Percentiles rank a stretch among this genome's conserved stretches.
These are phyloP conservation scores for Boechera stricta DNA, from an alignment of 345 rosid species.

Conservation along the genomic window DNA sequence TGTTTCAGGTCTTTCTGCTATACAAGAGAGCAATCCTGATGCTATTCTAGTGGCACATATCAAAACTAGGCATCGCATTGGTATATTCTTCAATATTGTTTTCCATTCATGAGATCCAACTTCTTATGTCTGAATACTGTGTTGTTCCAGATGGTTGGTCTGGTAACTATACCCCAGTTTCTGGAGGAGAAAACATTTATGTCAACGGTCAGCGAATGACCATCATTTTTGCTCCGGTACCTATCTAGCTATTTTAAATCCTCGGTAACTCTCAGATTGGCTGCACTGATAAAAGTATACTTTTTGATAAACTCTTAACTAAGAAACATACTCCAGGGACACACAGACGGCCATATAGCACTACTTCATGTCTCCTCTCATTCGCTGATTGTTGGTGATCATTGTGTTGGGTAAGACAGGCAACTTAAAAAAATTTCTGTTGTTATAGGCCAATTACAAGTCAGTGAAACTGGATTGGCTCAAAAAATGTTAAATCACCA, in stretches of 20 bases:
- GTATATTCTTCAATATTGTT: conserved; percentile 30
- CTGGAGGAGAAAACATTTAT: conserved; percentile 77
- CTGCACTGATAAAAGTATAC: conserved; percentile 9
- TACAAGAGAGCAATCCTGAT: conserved; percentile 75
- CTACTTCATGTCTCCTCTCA: conserved; percentile 68
- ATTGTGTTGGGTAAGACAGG: conserved; percentile 86
- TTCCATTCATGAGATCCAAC: not conserved
- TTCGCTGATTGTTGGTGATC: conserved; percentile 87
- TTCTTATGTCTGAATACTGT: conserved; percentile 29
- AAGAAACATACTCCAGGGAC: conserved; percentile 65
- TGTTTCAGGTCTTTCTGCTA: conserved; percentile 80
- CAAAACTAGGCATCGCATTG: conserved; percentile 70
- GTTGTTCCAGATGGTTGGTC: conserved; percentile 69
- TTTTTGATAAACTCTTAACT: conserved; percentile 13
- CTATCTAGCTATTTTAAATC: conserved; percentile 1
- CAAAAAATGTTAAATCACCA: conserved; percentile 9
- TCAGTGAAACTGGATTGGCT: conserved; percentile 28
- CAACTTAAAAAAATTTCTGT: conserved; percentile 15
- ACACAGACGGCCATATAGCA: conserved; percentile 89
- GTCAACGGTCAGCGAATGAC: conserved; percentile 78
- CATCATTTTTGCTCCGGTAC: conserved; percentile 78
- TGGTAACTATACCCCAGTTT: conserved; percentile 63
- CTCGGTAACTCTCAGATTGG: not conserved
- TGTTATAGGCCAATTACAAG: not conserved
- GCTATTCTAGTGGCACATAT: conserved; percentile 73